phyloP scores from a whole-genome alignment of 73 alveolate genomes.

The Paramecium biaurelia region DNA sequence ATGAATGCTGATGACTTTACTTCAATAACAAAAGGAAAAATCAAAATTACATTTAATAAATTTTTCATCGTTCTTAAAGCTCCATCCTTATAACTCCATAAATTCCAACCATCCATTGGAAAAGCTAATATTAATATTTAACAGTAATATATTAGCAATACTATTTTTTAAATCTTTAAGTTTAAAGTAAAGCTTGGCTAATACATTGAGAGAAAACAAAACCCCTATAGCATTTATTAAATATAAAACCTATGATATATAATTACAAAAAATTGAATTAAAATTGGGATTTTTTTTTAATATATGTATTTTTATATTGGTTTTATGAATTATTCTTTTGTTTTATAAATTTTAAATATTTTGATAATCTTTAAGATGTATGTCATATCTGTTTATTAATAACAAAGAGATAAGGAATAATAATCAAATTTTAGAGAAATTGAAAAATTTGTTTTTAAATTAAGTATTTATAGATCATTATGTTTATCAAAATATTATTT shows the following conservation, averaged over 20 bases:
- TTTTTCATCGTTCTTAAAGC: neutral
- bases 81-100: neutral
- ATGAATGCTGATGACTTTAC: neutral
- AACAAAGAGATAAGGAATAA: no score
- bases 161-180: neutral
- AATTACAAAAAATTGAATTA: neutral
- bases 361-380: no score
- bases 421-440: no score
- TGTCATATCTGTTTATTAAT: no score
- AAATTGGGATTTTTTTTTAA: no score
- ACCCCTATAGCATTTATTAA: neutral
- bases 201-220: neutral
- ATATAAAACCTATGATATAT: neutral
- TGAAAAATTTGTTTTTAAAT: no score
- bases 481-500: no score
- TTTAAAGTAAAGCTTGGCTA: neutral
- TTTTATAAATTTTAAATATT: no score
- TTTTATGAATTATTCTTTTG: no score
- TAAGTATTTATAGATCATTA: neutral
- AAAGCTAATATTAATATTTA: neutral
- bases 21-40: neutral
- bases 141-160: neutral
- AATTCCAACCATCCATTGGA: neutral
- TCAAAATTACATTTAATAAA: neutral
- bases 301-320: neutral